Evolutionary conservation across 1,284 basidiomycete species (phyloP).

Genomic region (Coriolopsis trogii): DNA sequence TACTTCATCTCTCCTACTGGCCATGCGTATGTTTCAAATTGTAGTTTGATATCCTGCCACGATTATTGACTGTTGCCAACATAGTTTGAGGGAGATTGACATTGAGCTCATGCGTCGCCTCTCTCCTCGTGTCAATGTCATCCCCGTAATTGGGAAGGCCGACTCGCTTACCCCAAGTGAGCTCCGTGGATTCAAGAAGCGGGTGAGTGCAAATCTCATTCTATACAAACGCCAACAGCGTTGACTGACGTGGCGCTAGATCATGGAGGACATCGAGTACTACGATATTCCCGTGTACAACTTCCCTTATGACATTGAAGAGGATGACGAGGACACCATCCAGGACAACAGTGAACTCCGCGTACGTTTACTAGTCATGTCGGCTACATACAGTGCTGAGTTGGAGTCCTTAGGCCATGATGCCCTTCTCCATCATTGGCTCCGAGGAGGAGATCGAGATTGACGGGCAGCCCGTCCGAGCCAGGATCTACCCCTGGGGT

Average conservation of each 20-base stretch:
- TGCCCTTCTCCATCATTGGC: constrained; percentile 98
- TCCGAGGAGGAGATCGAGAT: constrained; percentile 97
- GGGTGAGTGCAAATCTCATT: constrained; percentile 54
- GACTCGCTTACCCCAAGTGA: constrained; percentile 94
- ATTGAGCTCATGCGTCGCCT: constrained; percentile 98
- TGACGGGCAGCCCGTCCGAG: constrained; percentile 89
- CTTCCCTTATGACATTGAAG: constrained; percentile 99
- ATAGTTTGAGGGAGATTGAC: constrained; percentile 95
- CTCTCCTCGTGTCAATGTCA: constrained; percentile 97
- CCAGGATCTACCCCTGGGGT: constrained; percentile 97
- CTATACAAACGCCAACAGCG: background rate
- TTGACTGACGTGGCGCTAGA: constrained; percentile 48
- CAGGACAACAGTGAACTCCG: constrained; percentile 96
- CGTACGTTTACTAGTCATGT: constrained; percentile 39
- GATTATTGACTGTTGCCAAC: background rate
- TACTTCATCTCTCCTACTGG: constrained; percentile 98
- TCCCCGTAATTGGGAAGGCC: constrained; percentile 97
- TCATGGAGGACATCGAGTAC: constrained; percentile 99
- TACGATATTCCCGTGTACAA: constrained; percentile 99
- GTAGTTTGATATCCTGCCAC: background rate
- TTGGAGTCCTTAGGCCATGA: constrained; percentile 61
- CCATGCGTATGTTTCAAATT: constrained; percentile 57
- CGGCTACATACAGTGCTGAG: background rate
- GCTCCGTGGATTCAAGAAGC: constrained; percentile 94
- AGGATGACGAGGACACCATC: constrained; percentile 99